Evolutionary conservation across 1,284 basidiomycete genomes (phyloP), one percentile per base, ranked within the genome.

Genomic region (Inonotus hispidus): DNA sequence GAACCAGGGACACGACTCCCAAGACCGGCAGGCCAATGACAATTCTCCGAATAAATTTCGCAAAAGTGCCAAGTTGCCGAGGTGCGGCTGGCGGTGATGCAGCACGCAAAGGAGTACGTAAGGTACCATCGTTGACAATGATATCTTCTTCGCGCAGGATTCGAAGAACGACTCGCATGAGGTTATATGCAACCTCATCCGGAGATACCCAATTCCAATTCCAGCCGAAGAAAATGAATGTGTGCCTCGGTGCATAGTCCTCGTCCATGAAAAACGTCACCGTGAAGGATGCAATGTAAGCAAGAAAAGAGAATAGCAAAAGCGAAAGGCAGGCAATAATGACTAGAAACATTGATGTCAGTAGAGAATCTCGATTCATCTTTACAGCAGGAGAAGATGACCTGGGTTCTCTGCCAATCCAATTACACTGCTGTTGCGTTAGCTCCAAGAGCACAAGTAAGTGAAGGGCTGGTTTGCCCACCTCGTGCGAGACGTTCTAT

Each of bases 361-460:
- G 60, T 23, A 45, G 50, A 50, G 29, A n/a, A 38, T 46, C 6
- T 10, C 4, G 13, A 25, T 47, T 43, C 11, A n/a, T n/a, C 10
- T 50, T 8, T 4, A 43, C 19, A 50, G 38, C 8, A 50, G 39
- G 35, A 39, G 56, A 56, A 32, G 72, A 79, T 58, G 70, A 85
- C 90, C 72, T 71, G 86, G 83, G 67, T 92, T 92, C 13, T 84
- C 84, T 27, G 87, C 90, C 58, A 92, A 75, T 39, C 89, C 90
- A 10, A 83, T 73, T 7, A 82, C 80, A 43, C 74, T 52, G 29
- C 14, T 32, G 16, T 14, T 6, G 14, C 1, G n/a, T 52, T 16
- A 52, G 29, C 19, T 35, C 8, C 25, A 21, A n/a, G 21, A n/a
- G 13, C 25, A 19, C 41, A 21, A 11, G 7, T n/a, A 16, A 8